Evolutionary conservation across 1,284 basidiomycete species (phyloP), one percentile per base, ranked within the genome.

Genomic region (Melampsora larici-populina): DNA sequence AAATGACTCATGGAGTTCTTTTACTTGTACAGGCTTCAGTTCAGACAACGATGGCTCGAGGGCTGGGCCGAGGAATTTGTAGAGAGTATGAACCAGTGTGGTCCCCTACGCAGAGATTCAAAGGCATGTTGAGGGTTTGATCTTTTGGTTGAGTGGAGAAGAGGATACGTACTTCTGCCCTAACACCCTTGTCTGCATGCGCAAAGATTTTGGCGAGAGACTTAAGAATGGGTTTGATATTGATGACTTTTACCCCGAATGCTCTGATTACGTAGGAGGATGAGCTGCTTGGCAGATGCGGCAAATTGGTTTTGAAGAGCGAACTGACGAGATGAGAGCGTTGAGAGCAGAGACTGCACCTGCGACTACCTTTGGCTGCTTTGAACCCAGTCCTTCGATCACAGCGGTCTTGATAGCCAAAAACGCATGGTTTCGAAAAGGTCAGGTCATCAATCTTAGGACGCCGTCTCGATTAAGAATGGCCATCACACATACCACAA

Each of bases 21-120:
- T 95, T 62, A 95, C 90, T 84, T 99, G 97, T n/a, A 99, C 94
- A 0, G 97, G 94, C 84, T 99, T 99, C 79, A 99, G 88, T 80
- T 97, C 92, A n/a, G 89, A 86, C 13, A 99, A 86, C 85, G 90
- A 93, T 63, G 94, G 89, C 75, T 94, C 90, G 79, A 99, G 90
- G 0, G 90, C 91, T 0, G 91, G 86, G 29, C 97, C 97, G 80
- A 99, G 89, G 83, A 90, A 95, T 80, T 91, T 90, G 86, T 99
- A 96, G 7, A 99, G 85, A 3, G 87, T 86, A 80, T 91, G 89
- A 0, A 90, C 88, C 24, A 99, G 89, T 55, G 87, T 86, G 0
- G 89, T 89, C 49, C 94, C 96, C 85, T 82, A 36, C 5, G 17
- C 4, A 24, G 31, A 43, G 58, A 60, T 49, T 26, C 26, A 7